Conservation (phyloP, 305 asterid genomes). For the Solanum chacoense region DNA sequence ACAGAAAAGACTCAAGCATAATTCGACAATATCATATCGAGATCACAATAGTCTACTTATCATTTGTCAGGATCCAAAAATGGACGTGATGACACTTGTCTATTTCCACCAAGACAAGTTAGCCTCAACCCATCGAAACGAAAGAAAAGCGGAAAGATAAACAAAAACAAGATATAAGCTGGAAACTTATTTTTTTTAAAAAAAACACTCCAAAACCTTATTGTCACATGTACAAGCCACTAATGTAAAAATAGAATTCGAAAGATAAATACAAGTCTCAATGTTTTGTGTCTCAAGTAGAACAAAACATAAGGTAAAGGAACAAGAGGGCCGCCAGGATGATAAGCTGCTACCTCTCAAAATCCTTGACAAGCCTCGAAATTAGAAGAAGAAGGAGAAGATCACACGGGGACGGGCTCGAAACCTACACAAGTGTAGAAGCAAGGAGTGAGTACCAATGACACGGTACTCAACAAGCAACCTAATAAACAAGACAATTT, state of each 20-base stretch:
- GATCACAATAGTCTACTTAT: background rate
- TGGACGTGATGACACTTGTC: background rate
- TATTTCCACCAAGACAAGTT: background rate
- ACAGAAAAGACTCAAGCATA: background rate
- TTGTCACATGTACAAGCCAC: background rate
- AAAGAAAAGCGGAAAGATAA: background rate
- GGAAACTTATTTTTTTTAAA: background rate
- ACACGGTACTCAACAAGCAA: background rate
- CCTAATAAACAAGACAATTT: background rate
- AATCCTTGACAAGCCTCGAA: background rate
- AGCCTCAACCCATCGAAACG: background rate
- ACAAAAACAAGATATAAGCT: background rate
- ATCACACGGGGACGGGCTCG: background rate
- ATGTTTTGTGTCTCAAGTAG: background rate
- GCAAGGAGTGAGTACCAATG: background rate
- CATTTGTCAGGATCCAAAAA: background rate
- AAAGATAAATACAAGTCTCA: too few species aligned
- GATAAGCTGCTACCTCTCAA: background rate
- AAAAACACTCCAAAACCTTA: too few species aligned
- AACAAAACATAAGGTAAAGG: background rate
- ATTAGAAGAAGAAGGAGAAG: background rate
- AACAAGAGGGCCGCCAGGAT: background rate
- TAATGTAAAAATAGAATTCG: rapidly evolving
- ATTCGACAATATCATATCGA: background rate
- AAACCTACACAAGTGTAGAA: background rate